Conservation (phyloP, 345 rosid genomes). For the Hypericum perforatum region DNA sequence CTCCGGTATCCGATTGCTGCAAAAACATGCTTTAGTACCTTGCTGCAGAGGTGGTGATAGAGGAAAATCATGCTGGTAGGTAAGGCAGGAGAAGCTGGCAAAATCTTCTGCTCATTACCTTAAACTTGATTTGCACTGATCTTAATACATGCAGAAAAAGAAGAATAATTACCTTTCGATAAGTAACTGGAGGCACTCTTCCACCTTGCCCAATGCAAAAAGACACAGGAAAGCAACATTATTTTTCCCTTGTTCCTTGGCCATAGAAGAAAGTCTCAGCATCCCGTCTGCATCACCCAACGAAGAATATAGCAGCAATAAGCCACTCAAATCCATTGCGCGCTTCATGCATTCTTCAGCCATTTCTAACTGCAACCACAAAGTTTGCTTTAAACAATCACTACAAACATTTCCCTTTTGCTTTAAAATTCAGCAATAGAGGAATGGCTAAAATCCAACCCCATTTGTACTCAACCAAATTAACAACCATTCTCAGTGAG, state of each 20-base stretch:
- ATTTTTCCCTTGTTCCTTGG: constrained; percentile 94
- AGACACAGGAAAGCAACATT: constrained; percentile 93
- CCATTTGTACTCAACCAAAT: too few species aligned
- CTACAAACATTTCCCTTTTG: too few species aligned
- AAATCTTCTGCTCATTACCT: too few species aligned
- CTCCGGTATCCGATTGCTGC: constrained; percentile 98
- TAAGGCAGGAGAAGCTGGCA: too few species aligned
- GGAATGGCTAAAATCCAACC: too few species aligned
- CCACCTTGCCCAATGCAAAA: constrained; percentile 89
- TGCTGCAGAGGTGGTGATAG: too few species aligned
- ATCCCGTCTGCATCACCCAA: constrained; percentile 95
- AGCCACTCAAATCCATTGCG: constrained; percentile 94
- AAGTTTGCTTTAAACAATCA: neutral
- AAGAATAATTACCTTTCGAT: constrained; percentile 64
- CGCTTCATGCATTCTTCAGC: constrained; percentile 94
- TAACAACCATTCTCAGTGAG: too few species aligned
- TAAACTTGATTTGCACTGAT: constrained; percentile 6
- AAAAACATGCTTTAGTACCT: constrained; percentile 19
- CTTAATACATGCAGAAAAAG: constrained; percentile 9
- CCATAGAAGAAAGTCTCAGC: constrained; percentile 64
- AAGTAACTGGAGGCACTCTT: constrained; percentile 85
- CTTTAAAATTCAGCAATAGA: too few species aligned
- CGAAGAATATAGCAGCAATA: constrained; percentile 89
- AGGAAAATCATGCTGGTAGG: too few species aligned
- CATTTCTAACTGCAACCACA: constrained; percentile 61